Base-by-base conservation (phyloP, 306 rosid species). In the Begonia loranthoides region DNA sequence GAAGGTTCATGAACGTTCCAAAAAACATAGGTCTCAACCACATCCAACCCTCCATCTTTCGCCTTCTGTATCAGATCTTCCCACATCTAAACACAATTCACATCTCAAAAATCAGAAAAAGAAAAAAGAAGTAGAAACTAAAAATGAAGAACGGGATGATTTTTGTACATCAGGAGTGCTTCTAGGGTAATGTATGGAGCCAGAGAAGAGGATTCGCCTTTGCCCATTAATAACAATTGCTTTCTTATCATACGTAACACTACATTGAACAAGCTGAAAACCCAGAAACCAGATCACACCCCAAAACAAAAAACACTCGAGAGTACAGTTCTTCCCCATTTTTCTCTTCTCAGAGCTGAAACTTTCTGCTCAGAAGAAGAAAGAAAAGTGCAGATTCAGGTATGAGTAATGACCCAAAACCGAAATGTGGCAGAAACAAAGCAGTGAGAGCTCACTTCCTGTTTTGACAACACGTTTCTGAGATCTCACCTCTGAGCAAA, bases 1-100 rank as follows among this genome's bases (percentile, higher is more conserved):
- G 94, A 70, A 69, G 99, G 96, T 70, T 92, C 99, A 11, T 92
- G 99, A 50, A 77, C 89, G 53, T 92, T 92, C 99, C 99, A 92
- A 47, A 92, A 92, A 49, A 92, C 89, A 48, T 92, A 92, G 67
- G 96, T 92, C 70, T 92, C 93, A 69, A 92, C 63, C 17, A 80
- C 96, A 75, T 92, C 99, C 13, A 92, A 15, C 13, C 96, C 96
- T 45, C 99, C 99, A 54, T 86, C 93, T 83, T 83, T 92, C 1
- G 96, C 94, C 82, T 92, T 92, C 72, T 49, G 66, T 69, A 92
- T 87, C 78, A 92, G 94, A 83, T 76, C 94, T 74, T 86, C 93
- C 99, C 99, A 92, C 99, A 83, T 87, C 99, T 92, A 57, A 60
- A 63, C 14, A 66, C 12, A 54, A 10, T 41, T 4, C 57, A 72